Evolutionary conservation across 306 rosid genomes (phyloP).

Genomic region (Acacia crassicarpa): DNA sequence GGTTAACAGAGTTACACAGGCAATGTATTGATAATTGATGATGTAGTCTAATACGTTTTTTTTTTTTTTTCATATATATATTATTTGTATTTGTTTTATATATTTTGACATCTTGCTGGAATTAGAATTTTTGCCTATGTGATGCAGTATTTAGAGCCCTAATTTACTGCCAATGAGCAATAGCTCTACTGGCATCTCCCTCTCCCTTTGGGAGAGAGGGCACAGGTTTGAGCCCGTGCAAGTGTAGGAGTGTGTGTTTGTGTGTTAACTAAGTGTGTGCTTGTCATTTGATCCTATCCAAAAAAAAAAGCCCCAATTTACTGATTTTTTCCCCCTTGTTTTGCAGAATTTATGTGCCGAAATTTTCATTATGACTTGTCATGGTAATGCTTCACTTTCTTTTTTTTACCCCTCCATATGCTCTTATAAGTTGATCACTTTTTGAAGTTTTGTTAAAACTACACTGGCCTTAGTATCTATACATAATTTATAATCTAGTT

Average conservation of each 20-base stretch:
- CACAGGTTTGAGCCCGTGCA: too few species aligned
- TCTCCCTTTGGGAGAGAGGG: too few species aligned
- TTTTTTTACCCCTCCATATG: too few species aligned
- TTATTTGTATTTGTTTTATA: neutral
- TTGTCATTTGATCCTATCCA: too few species aligned
- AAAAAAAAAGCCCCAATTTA: too few species aligned
- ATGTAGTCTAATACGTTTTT: slow-evolving; percentile 12
- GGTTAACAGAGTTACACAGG: neutral
- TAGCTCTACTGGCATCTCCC: neutral
- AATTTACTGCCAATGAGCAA: neutral
- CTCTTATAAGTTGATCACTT: neutral
- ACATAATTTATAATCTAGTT: too few species aligned
- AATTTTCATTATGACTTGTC: too few species aligned
- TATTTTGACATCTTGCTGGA: neutral
- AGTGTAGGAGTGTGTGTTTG: too few species aligned
- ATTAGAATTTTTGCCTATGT: neutral
- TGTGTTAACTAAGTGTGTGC: too few species aligned
- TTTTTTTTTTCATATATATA: too few species aligned
- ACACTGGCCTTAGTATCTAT: too few species aligned
- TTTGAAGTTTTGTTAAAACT: neutral
- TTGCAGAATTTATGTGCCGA: neutral
- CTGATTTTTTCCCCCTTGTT: neutral
- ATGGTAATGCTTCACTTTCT: neutral
- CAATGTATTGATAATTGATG: slow-evolving; percentile 21
- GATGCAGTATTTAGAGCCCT: neutral